Percentiles rank a stretch among this genome's conserved stretches.
Conservation (phyloP, 2,329 filamentous ascomycete species). For the Aureobasidium musti region DNA sequence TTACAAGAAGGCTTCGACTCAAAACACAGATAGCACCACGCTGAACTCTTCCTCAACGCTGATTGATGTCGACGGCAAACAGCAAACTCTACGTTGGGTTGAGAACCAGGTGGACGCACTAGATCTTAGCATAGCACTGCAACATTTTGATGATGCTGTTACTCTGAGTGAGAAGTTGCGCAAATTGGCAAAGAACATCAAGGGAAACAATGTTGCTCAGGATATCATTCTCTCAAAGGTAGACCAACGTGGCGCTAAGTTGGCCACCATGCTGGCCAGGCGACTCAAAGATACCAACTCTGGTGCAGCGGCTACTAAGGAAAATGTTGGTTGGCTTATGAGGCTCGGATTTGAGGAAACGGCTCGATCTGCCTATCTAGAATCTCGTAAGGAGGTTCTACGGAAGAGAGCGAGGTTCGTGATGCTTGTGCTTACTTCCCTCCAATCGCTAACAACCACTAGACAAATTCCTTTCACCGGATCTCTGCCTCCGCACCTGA, state of each 20-base stretch:
- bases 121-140: slow-evolving; percentile 92
- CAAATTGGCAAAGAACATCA: slow-evolving; percentile 73
- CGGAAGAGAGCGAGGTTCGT: slow-evolving; percentile 76
- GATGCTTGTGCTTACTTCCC: slow-evolving; percentile 33
- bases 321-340: slow-evolving; percentile 80
- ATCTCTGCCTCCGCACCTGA: slow-evolving; percentile 88
- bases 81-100: slow-evolving; percentile 94
- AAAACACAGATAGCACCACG: slow-evolving; percentile 40
- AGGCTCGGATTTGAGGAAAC: slow-evolving; percentile 87
- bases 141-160: slow-evolving; percentile 84
- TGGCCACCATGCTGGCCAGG: slow-evolving; percentile 74
- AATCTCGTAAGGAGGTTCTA: slow-evolving; percentile 74
- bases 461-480: slow-evolving; percentile 96
- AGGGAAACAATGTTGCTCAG: slow-evolving; percentile 82
- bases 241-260: slow-evolving; percentile 75
- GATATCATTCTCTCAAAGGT: slow-evolving; percentile 92
- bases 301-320: slow-evolving; percentile 73
- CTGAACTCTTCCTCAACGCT: slow-evolving; percentile 58
- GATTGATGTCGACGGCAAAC: slow-evolving; percentile 94
- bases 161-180: slow-evolving; percentile 81
- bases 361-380: slow-evolving; percentile 82
- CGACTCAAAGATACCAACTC: slow-evolving; percentile 77
- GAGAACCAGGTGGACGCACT: slow-evolving; percentile 94
- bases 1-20: slow-evolving; percentile 68
- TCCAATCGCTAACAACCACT: slow-evolving; percentile 22